Evolutionary conservation across 768 basidiomycete species (phyloP).

Genomic region (Collybia nuda): DNA sequence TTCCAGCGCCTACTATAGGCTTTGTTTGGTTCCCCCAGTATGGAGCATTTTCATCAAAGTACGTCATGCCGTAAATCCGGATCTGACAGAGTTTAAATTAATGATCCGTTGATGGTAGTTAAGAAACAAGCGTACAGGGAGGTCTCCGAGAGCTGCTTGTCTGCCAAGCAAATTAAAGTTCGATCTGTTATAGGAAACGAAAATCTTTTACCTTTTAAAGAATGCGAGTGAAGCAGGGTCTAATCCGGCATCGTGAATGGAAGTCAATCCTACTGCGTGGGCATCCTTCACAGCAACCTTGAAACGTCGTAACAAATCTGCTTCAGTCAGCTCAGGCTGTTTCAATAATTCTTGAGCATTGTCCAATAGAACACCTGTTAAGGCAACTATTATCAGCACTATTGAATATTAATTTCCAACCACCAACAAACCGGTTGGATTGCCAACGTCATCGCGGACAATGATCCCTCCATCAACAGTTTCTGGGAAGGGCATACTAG

Average conservation of each 20-base stretch:
- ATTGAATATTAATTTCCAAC: no score
- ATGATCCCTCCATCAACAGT: slow-evolving; percentile 81
- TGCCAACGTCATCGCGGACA: slow-evolving; percentile 60
- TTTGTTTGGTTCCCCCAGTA: slow-evolving; percentile 74
- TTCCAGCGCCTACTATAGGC: slow-evolving; percentile 54
- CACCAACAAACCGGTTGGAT: slow-evolving; percentile 62
- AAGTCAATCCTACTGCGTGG: slow-evolving; percentile 70
- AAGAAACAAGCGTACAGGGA: slow-evolving; percentile 50
- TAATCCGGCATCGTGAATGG: slow-evolving; percentile 85
- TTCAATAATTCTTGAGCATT: slow-evolving; percentile 80
- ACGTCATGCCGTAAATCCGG: slow-evolving; percentile 77
- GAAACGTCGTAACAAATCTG: slow-evolving; percentile 61
- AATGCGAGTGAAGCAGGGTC: slow-evolving; percentile 69
- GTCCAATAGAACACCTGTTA: slow-evolving; percentile 72
- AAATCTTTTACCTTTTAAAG: slow-evolving; percentile 55
- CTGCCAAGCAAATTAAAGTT: slow-evolving; percentile 35
- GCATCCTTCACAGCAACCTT: slow-evolving; percentile 65
- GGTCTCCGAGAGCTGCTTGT: slow-evolving; percentile 52
- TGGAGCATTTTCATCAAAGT: slow-evolving; percentile 59
- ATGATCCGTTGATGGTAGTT: no score
- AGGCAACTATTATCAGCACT: slow-evolving; percentile 3
- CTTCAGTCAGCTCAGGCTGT: slow-evolving; percentile 62
- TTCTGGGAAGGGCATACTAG: slow-evolving; percentile 63
- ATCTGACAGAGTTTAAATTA: slow-evolving; percentile 39
- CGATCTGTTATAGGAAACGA: slow-evolving; percentile 1